A percentile compares a stretch with the other conserved stretches of the same genome.
These are phyloP conservation scores for Phytophthora litchii DNA, from an alignment of 352 stramenopile genomes.

Conservation along the genomic window DNA sequence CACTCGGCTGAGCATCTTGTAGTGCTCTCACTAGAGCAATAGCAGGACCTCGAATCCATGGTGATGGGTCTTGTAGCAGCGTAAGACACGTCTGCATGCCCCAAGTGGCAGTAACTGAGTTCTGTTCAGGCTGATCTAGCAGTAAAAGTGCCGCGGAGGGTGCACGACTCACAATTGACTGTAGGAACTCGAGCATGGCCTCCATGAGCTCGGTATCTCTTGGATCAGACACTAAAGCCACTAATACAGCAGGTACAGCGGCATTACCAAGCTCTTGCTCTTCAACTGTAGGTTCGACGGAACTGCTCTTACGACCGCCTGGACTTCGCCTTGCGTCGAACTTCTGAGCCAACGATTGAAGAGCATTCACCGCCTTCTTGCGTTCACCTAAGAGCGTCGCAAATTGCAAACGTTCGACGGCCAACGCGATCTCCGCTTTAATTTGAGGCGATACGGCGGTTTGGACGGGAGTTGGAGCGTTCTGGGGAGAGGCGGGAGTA, in stretches of 20 bases:
- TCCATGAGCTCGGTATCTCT: constrained; percentile 88
- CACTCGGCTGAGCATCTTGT: constrained; percentile 55
- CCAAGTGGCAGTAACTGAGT: constrained; percentile 28
- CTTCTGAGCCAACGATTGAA: constrained; percentile 48
- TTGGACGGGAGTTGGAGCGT: background rate
- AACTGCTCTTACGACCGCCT: constrained; percentile 8
- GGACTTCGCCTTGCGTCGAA: constrained; percentile 13
- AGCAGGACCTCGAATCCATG: constrained; percentile 79
- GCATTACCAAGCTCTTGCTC: constrained; percentile 50
- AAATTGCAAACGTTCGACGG: constrained; percentile 74
- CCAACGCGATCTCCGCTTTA: constrained; percentile 46
- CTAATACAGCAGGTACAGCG: constrained; percentile 59
- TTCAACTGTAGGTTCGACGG: constrained; percentile 23
- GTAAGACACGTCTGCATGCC: constrained; percentile 69
- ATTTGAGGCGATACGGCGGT: constrained; percentile 2
- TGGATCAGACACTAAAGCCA: constrained; percentile 71
- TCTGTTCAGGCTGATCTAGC: constrained; percentile 28
- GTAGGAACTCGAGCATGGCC: constrained; percentile 77
- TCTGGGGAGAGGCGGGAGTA: background rate
- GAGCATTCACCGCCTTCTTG: constrained; percentile 60
- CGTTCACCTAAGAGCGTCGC: constrained; percentile 75
- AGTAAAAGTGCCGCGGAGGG: constrained; percentile 46
- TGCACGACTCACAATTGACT: constrained; percentile 50
- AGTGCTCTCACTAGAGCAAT: constrained; percentile 62
- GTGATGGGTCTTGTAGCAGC: constrained; percentile 78